Evolutionary conservation across 495 filamentous ascomycete genomes (phyloP).

Genomic region (Astrocystis sublimbata): DNA sequence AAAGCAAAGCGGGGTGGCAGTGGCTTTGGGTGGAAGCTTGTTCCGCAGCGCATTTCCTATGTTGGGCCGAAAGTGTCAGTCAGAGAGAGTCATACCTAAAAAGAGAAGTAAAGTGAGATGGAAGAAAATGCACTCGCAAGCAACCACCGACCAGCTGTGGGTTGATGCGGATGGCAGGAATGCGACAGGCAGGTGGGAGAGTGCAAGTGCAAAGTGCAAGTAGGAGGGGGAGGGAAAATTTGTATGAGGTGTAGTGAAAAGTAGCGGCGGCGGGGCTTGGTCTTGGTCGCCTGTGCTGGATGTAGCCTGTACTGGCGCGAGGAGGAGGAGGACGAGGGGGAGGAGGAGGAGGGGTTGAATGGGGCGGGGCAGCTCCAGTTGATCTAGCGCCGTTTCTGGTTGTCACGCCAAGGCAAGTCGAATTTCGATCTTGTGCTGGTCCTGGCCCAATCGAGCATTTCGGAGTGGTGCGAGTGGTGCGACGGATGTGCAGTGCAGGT

Average conservation of each 20-base stretch:
- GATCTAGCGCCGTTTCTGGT: slow-evolving; percentile 13
- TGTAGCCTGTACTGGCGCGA: not conserved
- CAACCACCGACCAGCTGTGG: slow-evolving; percentile 33
- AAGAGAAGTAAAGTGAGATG: slow-evolving; percentile 14
- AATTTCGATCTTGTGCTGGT: slow-evolving; percentile 16
- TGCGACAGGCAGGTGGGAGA: slow-evolving; percentile 16
- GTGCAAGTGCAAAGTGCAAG: slow-evolving; percentile 11
- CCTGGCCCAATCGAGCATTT: slow-evolving; percentile 4
- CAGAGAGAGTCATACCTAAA: slow-evolving; percentile 17
- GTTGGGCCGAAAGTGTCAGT: slow-evolving; percentile 8
- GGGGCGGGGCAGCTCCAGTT: slow-evolving; percentile 18
- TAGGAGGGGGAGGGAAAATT: slow-evolving; percentile 15
- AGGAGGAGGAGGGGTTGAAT: slow-evolving; percentile 12
- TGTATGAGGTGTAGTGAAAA: slow-evolving; percentile 19
- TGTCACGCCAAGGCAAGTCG: slow-evolving; percentile 10
- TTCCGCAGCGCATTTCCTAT: not conserved
- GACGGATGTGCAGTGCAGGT: not conserved
- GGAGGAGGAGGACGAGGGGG: not conserved
- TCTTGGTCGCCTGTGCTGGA: not conserved
- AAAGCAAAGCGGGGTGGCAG: slow-evolving; percentile 21
- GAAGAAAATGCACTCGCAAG: slow-evolving; percentile 31
- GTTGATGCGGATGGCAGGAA: slow-evolving; percentile 25
- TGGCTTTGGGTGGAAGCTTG: not conserved
- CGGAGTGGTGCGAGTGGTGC: slow-evolving; percentile 1
- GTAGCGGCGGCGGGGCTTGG: not conserved